Conservation (phyloP, 768 basidiomycete genomes). For the Fomitopsis serialis region DNA sequence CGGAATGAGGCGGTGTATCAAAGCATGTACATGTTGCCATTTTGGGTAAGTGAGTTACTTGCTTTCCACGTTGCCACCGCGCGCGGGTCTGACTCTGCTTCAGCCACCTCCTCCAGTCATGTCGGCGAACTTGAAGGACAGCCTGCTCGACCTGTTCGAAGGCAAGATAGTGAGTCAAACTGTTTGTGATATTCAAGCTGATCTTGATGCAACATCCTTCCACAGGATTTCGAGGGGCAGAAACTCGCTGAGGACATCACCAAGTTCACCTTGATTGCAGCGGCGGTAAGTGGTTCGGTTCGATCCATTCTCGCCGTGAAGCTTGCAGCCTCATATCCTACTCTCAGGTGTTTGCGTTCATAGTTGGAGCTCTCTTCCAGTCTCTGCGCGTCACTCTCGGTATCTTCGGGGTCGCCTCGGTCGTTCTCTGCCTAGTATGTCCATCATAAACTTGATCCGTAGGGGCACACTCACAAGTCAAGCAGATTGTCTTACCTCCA, state of each 20-base stretch:
- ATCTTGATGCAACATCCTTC: background rate
- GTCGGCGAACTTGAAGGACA: too few relatives aligned
- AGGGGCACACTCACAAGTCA: background rate
- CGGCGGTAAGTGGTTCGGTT: conserved; percentile 35
- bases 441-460: background rate
- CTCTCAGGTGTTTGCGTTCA: conserved; percentile 49
- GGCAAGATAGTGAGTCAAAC: conserved; percentile 29
- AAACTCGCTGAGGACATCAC: conserved; percentile 44
- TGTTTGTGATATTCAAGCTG: too few relatives aligned
- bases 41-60: too few relatives aligned
- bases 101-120: too few relatives aligned
- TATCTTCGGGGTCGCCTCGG: conserved; percentile 31
- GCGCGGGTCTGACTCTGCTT: too few relatives aligned
- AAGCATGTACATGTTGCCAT: too few relatives aligned
- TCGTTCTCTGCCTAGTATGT: conserved; percentile 13
- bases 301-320: background rate
- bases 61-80: too few relatives aligned
- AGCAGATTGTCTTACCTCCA: conserved; percentile 57
- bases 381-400: conserved; percentile 50
- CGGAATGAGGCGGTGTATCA: too few relatives aligned
- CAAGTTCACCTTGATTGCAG: conserved; percentile 35
- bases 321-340: background rate
- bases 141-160: conserved; percentile 20
- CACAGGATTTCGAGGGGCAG: conserved; percentile 61
- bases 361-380: conserved; percentile 51